Evolutionary conservation across 331 rosid genomes (phyloP).

Genomic region (Saraca asoca): DNA sequence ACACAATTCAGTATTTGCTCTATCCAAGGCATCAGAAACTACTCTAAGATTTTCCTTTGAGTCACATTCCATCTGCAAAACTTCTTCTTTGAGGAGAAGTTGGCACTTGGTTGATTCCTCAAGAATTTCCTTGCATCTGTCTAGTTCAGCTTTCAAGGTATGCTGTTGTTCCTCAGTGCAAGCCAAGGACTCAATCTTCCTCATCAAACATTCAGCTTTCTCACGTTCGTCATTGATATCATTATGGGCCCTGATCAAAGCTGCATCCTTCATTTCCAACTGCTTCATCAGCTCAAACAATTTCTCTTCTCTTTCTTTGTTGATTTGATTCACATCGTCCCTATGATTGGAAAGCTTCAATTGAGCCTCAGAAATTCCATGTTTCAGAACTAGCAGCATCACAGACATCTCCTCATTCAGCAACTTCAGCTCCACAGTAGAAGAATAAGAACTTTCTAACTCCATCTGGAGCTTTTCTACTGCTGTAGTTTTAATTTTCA

Average conservation of each 20-base stretch:
- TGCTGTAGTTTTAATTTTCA: constrained; percentile 47
- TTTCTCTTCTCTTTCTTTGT: constrained; percentile 51
- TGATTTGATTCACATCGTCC: constrained; percentile 42
- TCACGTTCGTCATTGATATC: constrained; percentile 41
- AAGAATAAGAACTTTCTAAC: constrained; percentile 53
- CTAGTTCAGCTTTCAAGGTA: constrained; percentile 48
- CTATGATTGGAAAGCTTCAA: constrained; percentile 36
- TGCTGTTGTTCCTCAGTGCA: constrained; percentile 41
- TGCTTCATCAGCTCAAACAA: constrained; percentile 50
- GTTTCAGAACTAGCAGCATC: constrained; percentile 61
- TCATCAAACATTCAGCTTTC: constrained; percentile 39
- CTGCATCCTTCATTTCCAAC: constrained; percentile 62
- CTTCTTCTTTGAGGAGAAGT: constrained; percentile 47
- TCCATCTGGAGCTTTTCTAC: constrained; percentile 49
- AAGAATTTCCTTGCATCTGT: constrained; percentile 53
- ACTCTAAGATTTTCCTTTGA: constrained; percentile 46
- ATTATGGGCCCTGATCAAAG: constrained; percentile 40
- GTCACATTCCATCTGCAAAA: constrained; percentile 40
- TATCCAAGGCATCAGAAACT: constrained; percentile 57
- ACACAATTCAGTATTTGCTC: constrained; percentile 52
- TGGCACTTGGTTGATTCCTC: constrained; percentile 56
- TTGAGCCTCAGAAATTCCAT: constrained; percentile 62
- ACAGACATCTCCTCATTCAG: constrained; percentile 70
- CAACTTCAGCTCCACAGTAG: constrained; percentile 57
- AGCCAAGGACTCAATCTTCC: constrained; percentile 50